Evolutionary conservation across 306 rosid genomes (phyloP), one percentile per base, ranked within the genome.

Genomic region (Pachyrhizus erosus): DNA sequence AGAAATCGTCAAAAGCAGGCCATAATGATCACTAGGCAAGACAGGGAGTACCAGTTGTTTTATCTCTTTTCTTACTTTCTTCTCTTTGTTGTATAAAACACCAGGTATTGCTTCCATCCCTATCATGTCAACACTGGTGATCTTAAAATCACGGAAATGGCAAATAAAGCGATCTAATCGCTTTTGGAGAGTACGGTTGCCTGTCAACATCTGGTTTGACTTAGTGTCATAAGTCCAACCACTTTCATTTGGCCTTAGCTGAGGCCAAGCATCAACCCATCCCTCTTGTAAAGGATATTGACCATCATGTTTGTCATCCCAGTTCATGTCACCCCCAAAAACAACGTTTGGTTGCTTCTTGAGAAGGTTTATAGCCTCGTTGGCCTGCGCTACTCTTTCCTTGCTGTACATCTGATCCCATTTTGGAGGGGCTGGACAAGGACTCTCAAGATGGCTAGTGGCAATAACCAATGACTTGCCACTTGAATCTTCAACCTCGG

Each of bases 201-300:
- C 94, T 2, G 91, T 14, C 80, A 93, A 74, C 99, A 96, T 93
- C 85, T 57, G 82, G 89, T 96, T 96, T 8, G 99, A 89, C 84
- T 93, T 93, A 72, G 99, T 96, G 86, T 96, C 99, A 78, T 96
- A 96, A 9, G 99, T 96, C 92, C 91, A 93, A 65, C 99, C 99
- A 77, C 3, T 79, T 87, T 93, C 96, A 14, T 84, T 88, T 7
- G 93, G 92, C 86, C 84, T 89, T 39, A 92, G 79, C 75, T 79
- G 82, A 64, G 78, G 81, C 99, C 98, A 96, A 23, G 94, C 94
- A 85, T 96, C 99, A 23, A 80, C 15, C 99, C 99, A 93, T 71
- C 84, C 94, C 13, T 87, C 96, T 9, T 60, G 87, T 23, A 84
- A 80, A 60, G 99, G 99, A 88, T 89, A 90, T 20, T 40, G 83